Percentiles rank a stretch among this genome's conserved stretches.
phyloP scores from a whole-genome alignment of 441 rosid species.

The Eugenia klotzschiana region DNA sequence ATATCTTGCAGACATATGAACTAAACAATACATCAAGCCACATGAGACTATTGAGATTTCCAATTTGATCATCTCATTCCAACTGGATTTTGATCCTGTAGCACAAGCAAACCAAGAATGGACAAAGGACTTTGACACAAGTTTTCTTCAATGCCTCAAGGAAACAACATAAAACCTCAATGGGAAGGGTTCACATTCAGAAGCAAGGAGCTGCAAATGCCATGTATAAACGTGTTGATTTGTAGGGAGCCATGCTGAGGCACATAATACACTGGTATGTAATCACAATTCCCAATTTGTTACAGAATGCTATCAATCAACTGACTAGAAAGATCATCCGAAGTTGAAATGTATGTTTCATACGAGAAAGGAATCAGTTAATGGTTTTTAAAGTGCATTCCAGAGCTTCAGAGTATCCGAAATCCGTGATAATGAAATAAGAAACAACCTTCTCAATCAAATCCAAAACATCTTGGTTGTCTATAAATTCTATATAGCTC shows the following conservation, averaged over 20 bases:
- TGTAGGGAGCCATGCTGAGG: background rate
- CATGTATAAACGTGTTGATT: background rate
- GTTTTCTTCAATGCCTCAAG: background rate
- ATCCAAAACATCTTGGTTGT: conserved; percentile 94
- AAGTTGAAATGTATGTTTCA: background rate
- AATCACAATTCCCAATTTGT: background rate
- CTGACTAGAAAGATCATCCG: background rate
- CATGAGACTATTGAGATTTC: background rate
- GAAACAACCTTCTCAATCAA: conserved; percentile 76
- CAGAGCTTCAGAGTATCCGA: background rate
- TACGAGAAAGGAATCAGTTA: background rate
- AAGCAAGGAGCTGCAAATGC: background rate
- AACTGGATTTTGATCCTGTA: background rate
- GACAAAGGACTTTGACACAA: background rate
- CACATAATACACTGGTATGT: background rate
- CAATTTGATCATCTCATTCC: background rate
- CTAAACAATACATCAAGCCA: background rate
- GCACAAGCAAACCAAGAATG: background rate
- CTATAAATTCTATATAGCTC: conserved; percentile 94
- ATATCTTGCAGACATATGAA: background rate
- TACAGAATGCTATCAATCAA: background rate
- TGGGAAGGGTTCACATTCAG: background rate
- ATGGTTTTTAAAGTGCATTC: background rate
- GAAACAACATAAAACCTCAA: background rate
- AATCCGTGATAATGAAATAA: background rate